Conservation (phyloP, 495 filamentous ascomycete genomes). For the Penicillium nucicola region DNA sequence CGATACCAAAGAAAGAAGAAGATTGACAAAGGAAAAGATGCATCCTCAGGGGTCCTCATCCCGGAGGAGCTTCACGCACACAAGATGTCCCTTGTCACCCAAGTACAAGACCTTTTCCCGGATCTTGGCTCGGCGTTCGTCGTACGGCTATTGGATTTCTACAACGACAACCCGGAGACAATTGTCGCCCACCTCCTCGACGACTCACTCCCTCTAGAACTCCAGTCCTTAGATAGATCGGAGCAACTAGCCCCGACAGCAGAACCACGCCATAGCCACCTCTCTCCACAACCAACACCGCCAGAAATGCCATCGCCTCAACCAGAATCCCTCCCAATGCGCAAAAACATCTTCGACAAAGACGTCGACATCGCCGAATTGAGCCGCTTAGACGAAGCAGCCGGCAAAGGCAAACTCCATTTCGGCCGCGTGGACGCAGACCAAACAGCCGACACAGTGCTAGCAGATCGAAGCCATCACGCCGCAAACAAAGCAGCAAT, state of each 20-base stretch:
- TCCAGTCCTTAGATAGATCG: conserved; percentile 37
- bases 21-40: conserved; percentile 67
- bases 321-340: conserved; percentile 25
- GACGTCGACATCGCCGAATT: conserved; percentile 80
- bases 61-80: conserved; percentile 67
- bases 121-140: conserved; percentile 83
- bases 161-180: conserved; percentile 71
- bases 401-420: conserved; percentile 53
- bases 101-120: conserved; percentile 91
- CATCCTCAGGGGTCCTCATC: conserved; percentile 37
- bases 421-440: conserved; percentile 68
- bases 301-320: conserved; percentile 25
- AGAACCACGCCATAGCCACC: conserved; percentile 13
- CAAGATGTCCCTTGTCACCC: conserved; percentile 75
- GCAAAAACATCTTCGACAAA: conserved; percentile 68
- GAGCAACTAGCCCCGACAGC: conserved; percentile 34
- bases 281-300: conserved; percentile 39
- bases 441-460: conserved; percentile 61
- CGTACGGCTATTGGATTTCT: conserved; percentile 72
- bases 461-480: conserved; percentile 49
- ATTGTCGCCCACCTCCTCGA: conserved; percentile 84
- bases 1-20: conserved; percentile 55
- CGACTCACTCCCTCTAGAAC: conserved; percentile 61
- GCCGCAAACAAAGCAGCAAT: conserved; percentile 81
- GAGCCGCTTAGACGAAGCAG: conserved; percentile 39